Base-by-base conservation (phyloP, 306 rosid genomes). In the Quercus variabilis region DNA sequence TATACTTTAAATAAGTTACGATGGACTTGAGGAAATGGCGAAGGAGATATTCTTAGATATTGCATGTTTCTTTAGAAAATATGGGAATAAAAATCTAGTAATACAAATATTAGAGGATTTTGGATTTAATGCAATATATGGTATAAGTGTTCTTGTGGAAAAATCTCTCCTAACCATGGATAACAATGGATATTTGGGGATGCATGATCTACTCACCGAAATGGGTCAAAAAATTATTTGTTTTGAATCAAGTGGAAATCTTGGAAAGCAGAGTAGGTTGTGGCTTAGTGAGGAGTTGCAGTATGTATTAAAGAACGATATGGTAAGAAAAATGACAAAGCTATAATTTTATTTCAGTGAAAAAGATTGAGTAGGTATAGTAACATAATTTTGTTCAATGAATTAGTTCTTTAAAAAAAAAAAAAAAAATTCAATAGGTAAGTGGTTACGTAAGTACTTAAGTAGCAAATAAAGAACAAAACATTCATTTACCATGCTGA, bases 161-260 rank as follows among this genome's bases (percentile, higher is more conserved):
- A 41, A 0, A 41, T 1, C 49, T 41, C 49, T 41, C 3, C 0
- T 6, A 56, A 1, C 8, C 1, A 0, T 5, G 0, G 25, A 56
- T 3, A 1, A 55, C 4, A 4, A 0, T 1, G 11, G 0, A 41
- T 0, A 0, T 4, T 31, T 56, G 0, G 0, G 1, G 10, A 56
- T 56, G 62, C 62, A 56, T 56, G 62, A 56, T 56, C 10, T 56
- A 8, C 19, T 56, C 25, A 23, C 25, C 25, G 11, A 56, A 56
- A 56, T 56, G 62, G 62, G 62, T 12, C 0, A 4, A 7, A 6
- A 19, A 15, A 56, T 56, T 56, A 0, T 56, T 15, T 25, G 0
- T 56, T 0, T 3, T 2, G 25, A 56, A 56, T 56, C 25, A 4
- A 2, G 6, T 19, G 21, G 17, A 56, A 5, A 56, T 0, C 8